phyloP scores from a whole-genome alignment of 148 eudicot species.

The Camellia granthamiana region DNA sequence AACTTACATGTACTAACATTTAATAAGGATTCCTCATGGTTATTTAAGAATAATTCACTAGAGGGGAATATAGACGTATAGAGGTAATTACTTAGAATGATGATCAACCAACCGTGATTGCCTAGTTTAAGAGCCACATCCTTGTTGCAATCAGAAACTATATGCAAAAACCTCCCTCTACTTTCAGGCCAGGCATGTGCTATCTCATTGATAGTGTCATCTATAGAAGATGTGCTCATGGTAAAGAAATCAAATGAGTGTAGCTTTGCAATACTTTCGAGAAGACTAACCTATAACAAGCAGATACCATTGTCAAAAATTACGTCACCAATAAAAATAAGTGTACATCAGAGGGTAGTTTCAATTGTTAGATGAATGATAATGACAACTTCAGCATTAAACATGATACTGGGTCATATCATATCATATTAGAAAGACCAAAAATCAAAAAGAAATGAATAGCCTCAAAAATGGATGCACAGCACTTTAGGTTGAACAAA shows the following conservation, averaged over 20 bases:
- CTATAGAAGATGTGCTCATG: constrained; percentile 29
- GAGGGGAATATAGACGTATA: not conserved
- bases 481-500: not conserved
- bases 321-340: constrained; percentile 12
- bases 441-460: not conserved
- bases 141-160: constrained; percentile 38
- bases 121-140: constrained; percentile 31
- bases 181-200: constrained; percentile 43
- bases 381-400: no score
- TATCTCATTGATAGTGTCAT: constrained; percentile 37
- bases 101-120: constrained; percentile 37
- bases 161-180: constrained; percentile 40
- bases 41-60: not conserved
- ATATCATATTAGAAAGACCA: not conserved
- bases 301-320: constrained; percentile 7
- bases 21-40: not conserved
- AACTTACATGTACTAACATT: not conserved
- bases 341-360: not conserved
- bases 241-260: constrained; percentile 45
- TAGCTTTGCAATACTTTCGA: constrained; percentile 37
- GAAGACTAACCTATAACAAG: constrained; percentile 42
- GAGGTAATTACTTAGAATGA: constrained; percentile 52
- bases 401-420: no score
- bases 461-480: not conserved
- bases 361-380: no score